Evolutionary conservation across 768 basidiomycete species (phyloP).

Genomic region (Plicaturopsis crispa): DNA sequence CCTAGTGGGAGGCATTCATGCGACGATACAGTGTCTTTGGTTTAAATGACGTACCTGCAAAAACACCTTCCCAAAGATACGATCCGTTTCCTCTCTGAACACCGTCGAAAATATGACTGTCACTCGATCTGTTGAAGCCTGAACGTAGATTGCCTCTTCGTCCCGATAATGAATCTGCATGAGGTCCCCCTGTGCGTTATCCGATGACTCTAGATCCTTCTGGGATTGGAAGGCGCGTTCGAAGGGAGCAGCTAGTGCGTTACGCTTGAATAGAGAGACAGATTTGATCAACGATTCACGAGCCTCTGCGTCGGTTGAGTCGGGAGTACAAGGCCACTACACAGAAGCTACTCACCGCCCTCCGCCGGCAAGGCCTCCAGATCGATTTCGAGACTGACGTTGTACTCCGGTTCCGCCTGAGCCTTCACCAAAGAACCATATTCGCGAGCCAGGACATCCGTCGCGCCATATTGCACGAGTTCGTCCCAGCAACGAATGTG

Average conservation of each 20-base stretch:
- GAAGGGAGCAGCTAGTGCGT: slow-evolving; percentile 92
- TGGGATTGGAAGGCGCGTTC: slow-evolving; percentile 81
- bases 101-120: slow-evolving; percentile 97
- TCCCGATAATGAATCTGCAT: slow-evolving; percentile 95
- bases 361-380: slow-evolving; percentile 79
- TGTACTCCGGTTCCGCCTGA: slow-evolving; percentile 80
- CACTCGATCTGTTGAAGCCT: slow-evolving; percentile 89
- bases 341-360: slow-evolving; percentile 45
- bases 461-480: slow-evolving; percentile 79
- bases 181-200: slow-evolving; percentile 63
- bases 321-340: background rate
- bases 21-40: background rate
- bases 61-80: slow-evolving; percentile 97
- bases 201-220: slow-evolving; percentile 73
- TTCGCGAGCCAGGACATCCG: slow-evolving; percentile 71
- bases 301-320: slow-evolving; percentile 44
- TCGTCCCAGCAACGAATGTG: slow-evolving; percentile 97
- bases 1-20: slow-evolving; percentile 35
- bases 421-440: slow-evolving; percentile 67
- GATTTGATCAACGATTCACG: slow-evolving; percentile 76
- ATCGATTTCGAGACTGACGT: slow-evolving; percentile 82
- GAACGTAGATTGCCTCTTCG: slow-evolving; percentile 95
- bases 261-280: slow-evolving; percentile 82
- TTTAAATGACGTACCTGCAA: slow-evolving; percentile 59
- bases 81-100: slow-evolving; percentile 95